Conservation (phyloP, 768 basidiomycete species). For the Cystobasidium tubakii region DNA sequence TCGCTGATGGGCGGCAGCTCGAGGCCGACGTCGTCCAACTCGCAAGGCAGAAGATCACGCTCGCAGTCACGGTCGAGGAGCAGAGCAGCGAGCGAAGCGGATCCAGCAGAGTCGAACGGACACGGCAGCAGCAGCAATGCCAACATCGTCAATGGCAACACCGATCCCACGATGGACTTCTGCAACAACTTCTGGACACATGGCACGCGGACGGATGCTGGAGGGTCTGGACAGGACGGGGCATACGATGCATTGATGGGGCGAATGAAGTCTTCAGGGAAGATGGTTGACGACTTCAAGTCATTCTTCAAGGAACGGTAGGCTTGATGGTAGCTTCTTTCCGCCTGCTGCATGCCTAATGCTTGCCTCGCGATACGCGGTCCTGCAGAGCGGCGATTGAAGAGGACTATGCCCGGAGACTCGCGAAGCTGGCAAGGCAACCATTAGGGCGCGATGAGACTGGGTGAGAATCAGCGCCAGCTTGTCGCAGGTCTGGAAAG, state of each 20-base stretch:
- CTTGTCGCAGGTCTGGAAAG: slow-evolving; percentile 37
- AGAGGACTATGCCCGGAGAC: slow-evolving; percentile 85
- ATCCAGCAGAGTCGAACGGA: slow-evolving; percentile 11
- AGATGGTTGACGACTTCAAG: slow-evolving; percentile 81
- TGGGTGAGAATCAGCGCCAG: slow-evolving; percentile 59
- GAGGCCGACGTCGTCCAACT: slow-evolving; percentile 19
- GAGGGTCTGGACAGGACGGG: slow-evolving; percentile 45
- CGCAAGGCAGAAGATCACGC: slow-evolving; percentile 17
- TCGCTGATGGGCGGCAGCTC: slow-evolving; percentile 20
- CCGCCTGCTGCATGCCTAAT: neutral
- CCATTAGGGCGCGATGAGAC: slow-evolving; percentile 82
- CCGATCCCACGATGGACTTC: slow-evolving; percentile 59
- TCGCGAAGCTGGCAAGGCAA: slow-evolving; percentile 70
- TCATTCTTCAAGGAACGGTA: slow-evolving; percentile 92
- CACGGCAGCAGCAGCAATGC: slow-evolving; percentile 2
- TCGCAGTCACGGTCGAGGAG: slow-evolving; percentile 33
- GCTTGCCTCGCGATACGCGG: neutral
- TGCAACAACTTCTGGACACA: slow-evolving; percentile 95
- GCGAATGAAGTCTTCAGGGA: slow-evolving; percentile 45
- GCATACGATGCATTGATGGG: slow-evolving; percentile 51
- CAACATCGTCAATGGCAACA: neutral
- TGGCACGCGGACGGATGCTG: slow-evolving; percentile 40
- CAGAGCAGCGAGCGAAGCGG: slow-evolving; percentile 2
- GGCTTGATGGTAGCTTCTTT: slow-evolving; percentile 44
- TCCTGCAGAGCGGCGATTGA: slow-evolving; percentile 70